Evolutionary conservation across 1,284 basidiomycete genomes (phyloP), one percentile per base, ranked within the genome.

Genomic region (Cystobasidium sp.): DNA sequence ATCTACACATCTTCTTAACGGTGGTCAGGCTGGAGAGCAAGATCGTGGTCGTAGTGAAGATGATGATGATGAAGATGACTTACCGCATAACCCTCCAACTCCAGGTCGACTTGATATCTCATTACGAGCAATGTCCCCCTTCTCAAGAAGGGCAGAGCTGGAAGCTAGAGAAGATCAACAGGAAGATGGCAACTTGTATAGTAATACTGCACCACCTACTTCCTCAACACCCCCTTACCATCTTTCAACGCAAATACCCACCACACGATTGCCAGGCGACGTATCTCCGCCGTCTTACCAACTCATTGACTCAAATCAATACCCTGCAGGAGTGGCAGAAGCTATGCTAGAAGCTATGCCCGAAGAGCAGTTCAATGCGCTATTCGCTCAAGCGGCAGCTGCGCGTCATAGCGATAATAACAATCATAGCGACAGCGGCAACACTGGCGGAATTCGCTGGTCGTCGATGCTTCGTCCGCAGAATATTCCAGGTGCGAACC

Each of bases 61-160:
- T 18, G 31, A 75, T 12, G 76, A 72, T 39, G 70, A 78, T 46
- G 72, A 76, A 41, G 81, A 79, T 2, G 76, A 80, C 6, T 76
- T 80, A 44, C 83, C 84, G 18, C 84, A 84, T 74, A 87, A 87
- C 77, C 86, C 86, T 14, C 86, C 86, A 0, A 87, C 86, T 37
- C 86, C 86, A 0, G 85, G 86, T 71, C 78, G 84, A 31, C 80
- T 86, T 6, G 86, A 87, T 75, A 86, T 87, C 61, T 85, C 84
- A 14, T 78, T 87, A 55, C 84, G 85, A 55, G 74, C 76, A 6
- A 69, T 81, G 73, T 76, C 78, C 61, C 74, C 77, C 18, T 78
- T 80, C 70, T 75, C 75, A 10, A 55, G 69, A 39, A 62, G 75
- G 18, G 51, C 44, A 12, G 70, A 65, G 51, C 52, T 73, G n/a